Evolutionary conservation across 2,329 filamentous ascomycete species (phyloP), one percentile per base, ranked within the genome.

Genomic region (Bipolaris sorokiniana): DNA sequence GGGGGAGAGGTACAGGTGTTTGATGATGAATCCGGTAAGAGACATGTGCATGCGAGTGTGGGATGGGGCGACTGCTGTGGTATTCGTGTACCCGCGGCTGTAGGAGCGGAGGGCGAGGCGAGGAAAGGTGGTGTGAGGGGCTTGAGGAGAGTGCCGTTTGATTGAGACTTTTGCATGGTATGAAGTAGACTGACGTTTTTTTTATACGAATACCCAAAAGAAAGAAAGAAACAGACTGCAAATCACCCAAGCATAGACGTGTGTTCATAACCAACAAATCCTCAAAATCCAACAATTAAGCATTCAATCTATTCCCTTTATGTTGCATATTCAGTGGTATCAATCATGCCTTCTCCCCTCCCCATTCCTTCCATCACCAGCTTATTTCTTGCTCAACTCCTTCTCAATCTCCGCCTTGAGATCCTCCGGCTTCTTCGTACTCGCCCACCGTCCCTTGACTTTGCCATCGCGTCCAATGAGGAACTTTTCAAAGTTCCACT

Each of bases 401-500:
- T 90, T 86, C 70, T 92, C 76, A 67, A 97, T 93, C 3, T 84
- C 79, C 62, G 83, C 82, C 85, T 94, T 90, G 68, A 99, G 80
- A 37, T 80, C 79, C 81, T 94, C 91, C 0, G 95, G 95, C 83
- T 93, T 95, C 58, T 90, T 92, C 16, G 87, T 90, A 77, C 90
- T 94, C 33, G 91, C 90, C 92, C 92, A 99, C 64, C 95, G 83
- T 26, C 85, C 85, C 79, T 90, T 90, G 67, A 98, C 92, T 80
- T 89, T 85, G 23, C 95, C 95, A 77, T 98, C 92, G 61, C 86
- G 85, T 59, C 89, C 90, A 64, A 99, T 82, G 63, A 99, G 81
- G 80, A 97, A 99, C 86, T 99, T 99, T 80, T 99, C 95, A 82
- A 98, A 99, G 81, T 99, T 99, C 95, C 95, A 99, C 89, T 98